Evolutionary conservation across 768 basidiomycete genomes (phyloP), one percentile per base, ranked within the genome.

Genomic region (Boletus rufocinnamomeus): DNA sequence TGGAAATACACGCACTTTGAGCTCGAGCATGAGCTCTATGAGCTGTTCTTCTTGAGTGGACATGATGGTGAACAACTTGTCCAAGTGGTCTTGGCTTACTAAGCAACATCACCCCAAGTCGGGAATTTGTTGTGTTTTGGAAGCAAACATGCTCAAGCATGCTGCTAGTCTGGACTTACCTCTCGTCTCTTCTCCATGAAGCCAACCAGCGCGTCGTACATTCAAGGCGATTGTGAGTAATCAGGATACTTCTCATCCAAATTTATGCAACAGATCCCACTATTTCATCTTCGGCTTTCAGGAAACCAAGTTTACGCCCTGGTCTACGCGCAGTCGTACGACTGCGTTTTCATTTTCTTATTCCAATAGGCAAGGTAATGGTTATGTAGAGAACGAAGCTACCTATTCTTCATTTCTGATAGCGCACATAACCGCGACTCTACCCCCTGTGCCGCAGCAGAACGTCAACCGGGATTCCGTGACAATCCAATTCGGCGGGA

Each of bases 21-120:
- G 79, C 27, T 87, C 86, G n/a, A 90, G 69, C 23, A 91, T 76
- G n/a, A 91, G 77, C 65, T 91, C 88, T 10, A 90, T 75, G 8
- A 91, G 78, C 52, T 89, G 87, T 58, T 88, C 88, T 62, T 86
- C 80, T 60, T 80, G 80, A 54, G 75, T 74, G 5, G 85, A 77
- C 85, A 86, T 87, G 47, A 54, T 52, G 44, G 45, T 23, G 37
- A 4, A 43, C n/a, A 27, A n/a, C n/a, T n/a, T n/a, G 10, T 19
- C 2, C 0, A 19, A 14, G 19, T 9, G 17, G 17, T 14, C 2
- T 13, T 44, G 38, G 65, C 57, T 67, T 46, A 64, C 54, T 67
- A 67, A 66, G 59, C 63, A 19, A 19, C 14, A 21, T 23, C 21
- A 8, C 19, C 19, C 2, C 16, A 2, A 21, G 19, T n/a, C 40